Percentiles rank a stretch among this genome's conserved stretches.
These are phyloP conservation scores for Beauveria sp. DNA, from an alignment of 2,329 filamentous ascomycete species.

Conservation along the genomic window DNA sequence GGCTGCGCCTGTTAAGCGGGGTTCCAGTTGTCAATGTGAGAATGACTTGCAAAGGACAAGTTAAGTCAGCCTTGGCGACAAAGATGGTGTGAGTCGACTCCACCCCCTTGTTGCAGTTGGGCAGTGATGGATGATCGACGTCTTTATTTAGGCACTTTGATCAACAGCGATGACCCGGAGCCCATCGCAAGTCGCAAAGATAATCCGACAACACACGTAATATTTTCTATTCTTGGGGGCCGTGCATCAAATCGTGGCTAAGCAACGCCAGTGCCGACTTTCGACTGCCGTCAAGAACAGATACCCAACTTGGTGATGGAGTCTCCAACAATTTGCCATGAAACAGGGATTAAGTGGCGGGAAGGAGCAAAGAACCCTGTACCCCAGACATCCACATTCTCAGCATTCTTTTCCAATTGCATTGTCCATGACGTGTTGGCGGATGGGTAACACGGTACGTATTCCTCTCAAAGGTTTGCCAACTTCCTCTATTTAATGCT, in stretches of 20 bases:
- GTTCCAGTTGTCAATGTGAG: not conserved
- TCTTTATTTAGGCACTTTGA: not conserved
- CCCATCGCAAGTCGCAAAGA: not conserved
- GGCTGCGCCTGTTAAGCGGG: not conserved
- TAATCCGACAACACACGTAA: conserved; percentile 7
- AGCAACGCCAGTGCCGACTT: not conserved
- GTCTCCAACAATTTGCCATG: not conserved
- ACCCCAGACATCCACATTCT: not conserved
- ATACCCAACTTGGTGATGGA: not conserved
- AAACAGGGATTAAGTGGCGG: not conserved
- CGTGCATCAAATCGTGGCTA: not conserved
- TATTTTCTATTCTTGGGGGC: conserved; percentile 6
- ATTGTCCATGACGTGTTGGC: not conserved
- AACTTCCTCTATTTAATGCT: not conserved
- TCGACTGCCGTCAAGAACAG: not conserved
- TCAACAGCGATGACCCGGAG: not conserved
- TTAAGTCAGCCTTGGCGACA: not conserved
- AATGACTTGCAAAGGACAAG: too few relatives aligned
- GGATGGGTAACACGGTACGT: not conserved
- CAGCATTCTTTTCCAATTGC: not conserved
- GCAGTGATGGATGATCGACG: not conserved
- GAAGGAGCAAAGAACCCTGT: not conserved
- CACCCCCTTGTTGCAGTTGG: not conserved
- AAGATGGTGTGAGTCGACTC: not conserved
- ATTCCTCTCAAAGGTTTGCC: not conserved